Percentiles rank a stretch among this genome's conserved stretches.
Evolutionary conservation across 179 eudicot genomes (phyloP).

Genomic region (Drosera spatulata): DNA sequence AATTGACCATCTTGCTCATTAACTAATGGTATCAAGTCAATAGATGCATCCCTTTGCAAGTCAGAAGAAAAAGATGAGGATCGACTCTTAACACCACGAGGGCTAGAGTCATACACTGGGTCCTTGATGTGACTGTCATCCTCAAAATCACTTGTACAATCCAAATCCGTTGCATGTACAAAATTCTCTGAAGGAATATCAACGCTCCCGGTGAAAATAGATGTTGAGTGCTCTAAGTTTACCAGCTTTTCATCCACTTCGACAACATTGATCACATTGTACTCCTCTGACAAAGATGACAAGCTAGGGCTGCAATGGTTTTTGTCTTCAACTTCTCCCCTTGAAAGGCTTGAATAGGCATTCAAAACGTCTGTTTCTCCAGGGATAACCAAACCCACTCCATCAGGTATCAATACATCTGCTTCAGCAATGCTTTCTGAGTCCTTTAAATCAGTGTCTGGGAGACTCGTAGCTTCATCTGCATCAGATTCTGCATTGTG

Average conservation of each 20-base stretch:
- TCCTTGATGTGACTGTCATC: conserved; percentile 27
- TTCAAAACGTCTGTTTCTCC: conserved; percentile 14
- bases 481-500: conserved; percentile 7
- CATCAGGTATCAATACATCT: conserved; percentile 12
- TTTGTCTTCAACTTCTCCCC: conserved; percentile 20
- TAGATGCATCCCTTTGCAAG: conserved; percentile 24
- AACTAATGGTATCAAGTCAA: conserved; percentile 16
- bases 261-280: conserved; percentile 25
- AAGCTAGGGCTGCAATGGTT: conserved; percentile 29
- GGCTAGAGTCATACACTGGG: conserved; percentile 72
- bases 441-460: conserved; percentile 8
- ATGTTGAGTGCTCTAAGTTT: conserved; percentile 17
- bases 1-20: conserved; percentile 18
- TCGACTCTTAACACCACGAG: conserved; percentile 28
- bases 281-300: conserved; percentile 33
- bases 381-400: conserved; percentile 11
- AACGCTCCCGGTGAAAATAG: conserved; percentile 13
- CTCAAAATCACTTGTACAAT: conserved; percentile 5
- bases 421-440: conserved; percentile 11
- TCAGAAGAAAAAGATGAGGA: conserved; percentile 33
- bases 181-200: conserved; percentile 6
- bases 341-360: conserved; percentile 5
- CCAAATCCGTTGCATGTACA: conserved; percentile 5
- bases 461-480: conserved; percentile 13
- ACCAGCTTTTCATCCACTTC: conserved; percentile 23